Conservation (phyloP, 225 moss, liverwort and hornwort species). For the Sphagnum tenellum region DNA sequence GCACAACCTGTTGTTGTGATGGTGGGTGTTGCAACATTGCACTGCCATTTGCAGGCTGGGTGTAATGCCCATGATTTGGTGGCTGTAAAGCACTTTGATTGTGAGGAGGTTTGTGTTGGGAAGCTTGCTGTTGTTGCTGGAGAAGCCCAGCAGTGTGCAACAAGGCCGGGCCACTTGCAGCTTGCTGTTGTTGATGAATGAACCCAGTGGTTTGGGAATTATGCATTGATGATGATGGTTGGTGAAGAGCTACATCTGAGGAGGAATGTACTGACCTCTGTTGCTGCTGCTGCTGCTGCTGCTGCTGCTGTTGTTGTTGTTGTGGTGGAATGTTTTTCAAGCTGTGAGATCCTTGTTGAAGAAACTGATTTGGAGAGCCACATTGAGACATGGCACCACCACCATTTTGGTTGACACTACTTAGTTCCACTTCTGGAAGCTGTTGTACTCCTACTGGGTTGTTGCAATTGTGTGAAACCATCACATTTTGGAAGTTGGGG, state of each 20-base stretch:
- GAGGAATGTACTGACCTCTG: conserved; percentile 16
- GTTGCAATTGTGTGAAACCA: not conserved
- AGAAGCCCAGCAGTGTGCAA: too few species aligned
- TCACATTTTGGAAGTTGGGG: not conserved
- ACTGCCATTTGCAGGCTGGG: too few species aligned
- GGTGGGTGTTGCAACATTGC: too few species aligned
- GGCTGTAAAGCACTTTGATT: too few species aligned
- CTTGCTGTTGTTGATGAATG: conserved; percentile 13
- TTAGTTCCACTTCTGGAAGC: conserved; percentile 22
- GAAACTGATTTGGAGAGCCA: conserved; percentile 21
- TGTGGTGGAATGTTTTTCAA: conserved; percentile 10
- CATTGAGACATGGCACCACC: conserved; percentile 32
- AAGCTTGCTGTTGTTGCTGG: too few species aligned
- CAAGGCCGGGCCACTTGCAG: conserved; percentile 4
- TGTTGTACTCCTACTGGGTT: conserved; percentile 11
- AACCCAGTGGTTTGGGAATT: conserved; percentile 17
- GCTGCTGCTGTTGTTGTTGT: not conserved
- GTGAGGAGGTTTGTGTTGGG: too few species aligned
- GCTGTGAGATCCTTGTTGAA: conserved; percentile 11
- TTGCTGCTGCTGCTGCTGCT: too few species aligned
- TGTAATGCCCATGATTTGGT: too few species aligned
- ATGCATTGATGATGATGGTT: conserved; percentile 15
- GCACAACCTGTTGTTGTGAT: too few species aligned
- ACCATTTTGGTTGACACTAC: conserved; percentile 14
- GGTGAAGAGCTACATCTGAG: conserved; percentile 11